Conservation (phyloP, 225 moss, liverwort and hornwort genomes). For the Pseudoscleropodium purum region DNA sequence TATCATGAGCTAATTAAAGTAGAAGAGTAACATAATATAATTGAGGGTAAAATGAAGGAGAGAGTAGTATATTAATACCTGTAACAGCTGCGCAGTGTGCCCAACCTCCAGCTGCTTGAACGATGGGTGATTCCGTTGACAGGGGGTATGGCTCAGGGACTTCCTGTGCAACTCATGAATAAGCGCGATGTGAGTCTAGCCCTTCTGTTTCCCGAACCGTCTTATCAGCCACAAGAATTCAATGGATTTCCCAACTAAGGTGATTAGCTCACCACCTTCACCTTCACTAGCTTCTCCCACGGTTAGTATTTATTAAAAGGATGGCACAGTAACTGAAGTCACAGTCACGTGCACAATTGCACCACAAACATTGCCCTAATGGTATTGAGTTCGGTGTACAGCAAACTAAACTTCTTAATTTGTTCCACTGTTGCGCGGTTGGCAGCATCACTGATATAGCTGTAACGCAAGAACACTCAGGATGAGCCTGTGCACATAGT, state of each 20-base stretch:
- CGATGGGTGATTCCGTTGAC: conserved; percentile 37
- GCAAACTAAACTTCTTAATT: conserved; percentile 11
- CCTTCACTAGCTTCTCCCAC: background rate
- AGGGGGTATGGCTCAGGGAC: conserved; percentile 47
- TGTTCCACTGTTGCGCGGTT: conserved; percentile 16
- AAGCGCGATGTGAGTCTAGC: background rate
- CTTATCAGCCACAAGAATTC: background rate
- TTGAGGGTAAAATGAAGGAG: background rate
- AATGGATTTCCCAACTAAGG: background rate
- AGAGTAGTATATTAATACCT: conserved; percentile 19
- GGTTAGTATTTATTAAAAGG: background rate
- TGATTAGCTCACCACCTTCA: background rate
- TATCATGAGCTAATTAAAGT: background rate
- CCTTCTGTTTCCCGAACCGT: background rate
- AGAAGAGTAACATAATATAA: background rate
- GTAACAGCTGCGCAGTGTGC: conserved; percentile 81
- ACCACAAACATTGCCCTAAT: conserved; percentile 1
- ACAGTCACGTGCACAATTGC: background rate
- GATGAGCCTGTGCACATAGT: conserved; percentile 13
- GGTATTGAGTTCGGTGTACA: conserved; percentile 6
- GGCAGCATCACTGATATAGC: conserved; percentile 10
- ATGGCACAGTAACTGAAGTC: background rate
- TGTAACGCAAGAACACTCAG: conserved; percentile 7
- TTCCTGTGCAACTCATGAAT: conserved; percentile 38
- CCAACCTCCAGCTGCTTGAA: conserved; percentile 84